Evolutionary conservation across 306 rosid genomes (phyloP).

Genomic region (Mucuna pruriens): DNA sequence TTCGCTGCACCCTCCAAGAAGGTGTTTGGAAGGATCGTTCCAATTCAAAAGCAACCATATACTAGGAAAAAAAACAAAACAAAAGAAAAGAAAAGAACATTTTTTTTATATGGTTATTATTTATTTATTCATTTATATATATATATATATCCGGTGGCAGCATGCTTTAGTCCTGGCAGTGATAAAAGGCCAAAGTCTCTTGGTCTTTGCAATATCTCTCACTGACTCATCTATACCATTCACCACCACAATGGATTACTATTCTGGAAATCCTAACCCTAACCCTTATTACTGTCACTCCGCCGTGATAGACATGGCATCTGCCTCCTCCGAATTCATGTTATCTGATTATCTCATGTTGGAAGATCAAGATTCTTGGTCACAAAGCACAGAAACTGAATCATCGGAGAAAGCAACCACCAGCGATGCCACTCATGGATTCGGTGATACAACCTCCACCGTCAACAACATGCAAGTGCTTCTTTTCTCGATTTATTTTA

Average conservation of each 20-base stretch:
- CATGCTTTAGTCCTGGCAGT: neutral
- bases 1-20: conserved; percentile 58
- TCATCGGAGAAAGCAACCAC: conserved; percentile 51
- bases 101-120: neutral
- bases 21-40: conserved; percentile 48
- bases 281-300: conserved; percentile 34
- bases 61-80: neutral
- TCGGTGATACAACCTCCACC: conserved; percentile 45
- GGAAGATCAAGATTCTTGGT: conserved; percentile 43
- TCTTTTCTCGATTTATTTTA: neutral
- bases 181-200: neutral
- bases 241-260: conserved; percentile 50
- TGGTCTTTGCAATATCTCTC: conserved; percentile 11
- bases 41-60: neutral
- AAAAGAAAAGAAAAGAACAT: neutral
- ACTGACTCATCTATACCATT: neutral
- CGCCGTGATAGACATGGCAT: conserved; percentile 9
- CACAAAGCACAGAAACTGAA: conserved; percentile 48
- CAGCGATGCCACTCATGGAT: conserved; percentile 38
- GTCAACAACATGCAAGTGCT: conserved; percentile 47
- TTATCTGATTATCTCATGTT: conserved; percentile 53
- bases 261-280: conserved; percentile 50
- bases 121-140: neutral
- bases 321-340: conserved; percentile 43
- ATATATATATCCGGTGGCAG: conserved; percentile 19